Evolutionary conservation across 352 stramenopile species (phyloP).

Genomic region (Ophiocytium majus): DNA sequence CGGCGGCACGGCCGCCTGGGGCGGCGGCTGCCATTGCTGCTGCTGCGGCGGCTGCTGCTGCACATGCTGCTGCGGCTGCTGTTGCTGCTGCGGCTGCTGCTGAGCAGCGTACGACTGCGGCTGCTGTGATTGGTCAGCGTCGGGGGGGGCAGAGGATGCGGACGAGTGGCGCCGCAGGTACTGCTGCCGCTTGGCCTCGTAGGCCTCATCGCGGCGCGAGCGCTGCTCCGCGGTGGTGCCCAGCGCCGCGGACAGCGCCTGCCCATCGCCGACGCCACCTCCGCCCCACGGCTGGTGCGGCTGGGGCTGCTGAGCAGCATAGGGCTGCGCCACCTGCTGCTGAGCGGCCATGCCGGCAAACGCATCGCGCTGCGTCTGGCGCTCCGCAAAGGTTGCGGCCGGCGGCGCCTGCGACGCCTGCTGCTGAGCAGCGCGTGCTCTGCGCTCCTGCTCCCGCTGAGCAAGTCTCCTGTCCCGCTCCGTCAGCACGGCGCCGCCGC

Average conservation of each 20-base stretch:
- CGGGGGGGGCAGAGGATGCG: background rate
- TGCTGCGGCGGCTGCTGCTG: background rate
- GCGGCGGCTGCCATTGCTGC: slow-evolving; percentile 16
- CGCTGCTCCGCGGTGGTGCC: background rate
- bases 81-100: background rate
- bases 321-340: no score
- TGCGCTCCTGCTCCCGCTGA: background rate
- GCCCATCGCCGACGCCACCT: no score
- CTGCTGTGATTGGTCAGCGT: slow-evolving; percentile 16
- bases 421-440: background rate
- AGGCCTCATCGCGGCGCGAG: background rate
- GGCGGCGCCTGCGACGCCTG: background rate
- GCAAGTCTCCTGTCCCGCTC: background rate
- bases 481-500: slow-evolving; percentile 2
- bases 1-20: slow-evolving; percentile 7
- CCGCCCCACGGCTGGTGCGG: no score
- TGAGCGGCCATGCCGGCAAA: no score
- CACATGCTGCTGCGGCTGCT: background rate
- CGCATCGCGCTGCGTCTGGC: background rate
- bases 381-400: background rate
- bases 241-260: background rate
- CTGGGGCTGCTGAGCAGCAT: no score
- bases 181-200: slow-evolving; percentile 15
- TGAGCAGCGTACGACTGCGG: background rate
- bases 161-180: background rate